phyloP scores from a whole-genome alignment of 2,329 filamentous ascomycete species.

The Colletotrichum magnum region DNA sequence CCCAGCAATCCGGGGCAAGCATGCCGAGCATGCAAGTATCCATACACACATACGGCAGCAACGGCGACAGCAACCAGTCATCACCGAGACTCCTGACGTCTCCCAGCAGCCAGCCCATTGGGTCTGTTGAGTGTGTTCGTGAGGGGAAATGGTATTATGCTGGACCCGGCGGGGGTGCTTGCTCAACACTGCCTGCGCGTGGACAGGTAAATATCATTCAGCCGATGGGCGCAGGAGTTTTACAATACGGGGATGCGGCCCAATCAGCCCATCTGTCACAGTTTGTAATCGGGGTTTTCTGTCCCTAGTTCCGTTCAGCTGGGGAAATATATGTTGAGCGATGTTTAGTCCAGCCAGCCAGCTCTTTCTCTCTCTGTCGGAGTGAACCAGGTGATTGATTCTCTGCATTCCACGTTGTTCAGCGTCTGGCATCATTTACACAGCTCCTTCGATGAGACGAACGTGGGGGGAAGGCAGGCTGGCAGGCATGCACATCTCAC shows the following conservation, averaged over 20 bases:
- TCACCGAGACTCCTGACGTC: neutral
- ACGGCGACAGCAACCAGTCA: too few relatives aligned
- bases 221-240: neutral
- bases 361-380: too few relatives aligned
- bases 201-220: neutral
- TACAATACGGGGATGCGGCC: neutral
- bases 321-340: too few relatives aligned
- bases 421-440: too few relatives aligned
- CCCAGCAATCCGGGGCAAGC: constrained; percentile 9
- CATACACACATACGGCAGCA: neutral
- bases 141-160: neutral
- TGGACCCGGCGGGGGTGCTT: neutral
- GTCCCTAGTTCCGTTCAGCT: too few relatives aligned
- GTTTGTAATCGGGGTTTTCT: too few relatives aligned
- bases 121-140: neutral
- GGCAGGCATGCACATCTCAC: neutral
- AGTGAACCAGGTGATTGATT: too few relatives aligned
- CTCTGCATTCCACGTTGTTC: too few relatives aligned
- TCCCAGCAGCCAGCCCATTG: neutral
- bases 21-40: constrained; percentile 1
- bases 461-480: too few relatives aligned
- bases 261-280: constrained; percentile 20
- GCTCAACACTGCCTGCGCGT: neutral
- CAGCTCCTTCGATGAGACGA: too few relatives aligned
- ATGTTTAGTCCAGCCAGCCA: too few relatives aligned